phyloP scores from a whole-genome alignment of 1,284 basidiomycete species.

The Veloboletus limbatus region DNA sequence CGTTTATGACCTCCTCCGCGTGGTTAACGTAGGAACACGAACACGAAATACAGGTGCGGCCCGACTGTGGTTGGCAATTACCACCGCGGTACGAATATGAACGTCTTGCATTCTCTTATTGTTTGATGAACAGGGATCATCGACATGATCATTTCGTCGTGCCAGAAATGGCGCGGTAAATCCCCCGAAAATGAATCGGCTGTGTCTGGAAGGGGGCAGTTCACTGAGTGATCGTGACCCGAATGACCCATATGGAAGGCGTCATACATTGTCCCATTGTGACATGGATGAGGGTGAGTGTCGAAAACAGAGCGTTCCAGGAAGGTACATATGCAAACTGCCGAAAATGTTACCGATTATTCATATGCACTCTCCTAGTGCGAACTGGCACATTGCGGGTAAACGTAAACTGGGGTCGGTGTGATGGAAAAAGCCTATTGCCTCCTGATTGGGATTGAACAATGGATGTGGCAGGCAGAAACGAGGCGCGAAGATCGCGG shows the following conservation, averaged over 20 bases:
- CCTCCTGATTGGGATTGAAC: constrained; percentile 1
- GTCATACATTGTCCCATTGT: neutral
- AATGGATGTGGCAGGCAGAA: constrained; percentile 3
- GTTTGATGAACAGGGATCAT: constrained; percentile 17
- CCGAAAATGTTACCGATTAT: constrained; percentile 20
- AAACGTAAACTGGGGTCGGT: constrained; percentile 4
- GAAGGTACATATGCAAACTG: constrained; percentile 5
- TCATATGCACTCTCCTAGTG: constrained; percentile 7
- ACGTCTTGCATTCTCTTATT: constrained; percentile 5
- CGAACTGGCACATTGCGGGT: constrained; percentile 4
- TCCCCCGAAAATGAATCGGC: constrained; percentile 8
- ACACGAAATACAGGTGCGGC: neutral
- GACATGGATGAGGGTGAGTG: constrained; percentile 4
- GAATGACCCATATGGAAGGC: neutral
- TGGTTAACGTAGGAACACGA: neutral
- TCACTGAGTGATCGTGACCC: neutral
- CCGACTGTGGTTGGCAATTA: constrained; percentile 17
- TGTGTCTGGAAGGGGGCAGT: constrained; percentile 8
- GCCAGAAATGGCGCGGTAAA: constrained; percentile 12
- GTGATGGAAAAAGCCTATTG: neutral
- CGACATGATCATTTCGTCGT: constrained; percentile 9
- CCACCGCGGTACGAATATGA: constrained; percentile 2
- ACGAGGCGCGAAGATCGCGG: neutral
- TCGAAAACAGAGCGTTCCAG: too few relatives aligned
- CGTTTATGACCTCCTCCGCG: constrained; percentile 9